These are phyloP conservation scores for Akanthomyces uredinophilus DNA, from an alignment of 2,329 filamentous ascomycete genomes.

Conservation along the genomic window DNA sequence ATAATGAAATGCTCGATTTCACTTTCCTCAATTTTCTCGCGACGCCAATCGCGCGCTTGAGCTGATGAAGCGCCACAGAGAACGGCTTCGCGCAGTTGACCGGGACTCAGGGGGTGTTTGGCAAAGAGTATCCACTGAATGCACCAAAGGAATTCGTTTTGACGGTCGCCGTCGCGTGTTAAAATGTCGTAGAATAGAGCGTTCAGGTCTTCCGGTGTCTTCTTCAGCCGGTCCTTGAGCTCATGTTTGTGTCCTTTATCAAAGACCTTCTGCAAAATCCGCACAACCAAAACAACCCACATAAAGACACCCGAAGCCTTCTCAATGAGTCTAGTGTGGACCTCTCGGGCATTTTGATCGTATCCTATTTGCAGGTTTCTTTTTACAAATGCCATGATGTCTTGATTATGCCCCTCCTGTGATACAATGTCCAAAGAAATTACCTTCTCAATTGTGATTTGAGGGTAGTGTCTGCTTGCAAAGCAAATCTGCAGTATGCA, in stretches of 20 bases:
- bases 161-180: slow-evolving; percentile 37
- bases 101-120: slow-evolving; percentile 32
- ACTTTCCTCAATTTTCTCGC: slow-evolving; percentile 16
- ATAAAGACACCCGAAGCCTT: slow-evolving; percentile 41
- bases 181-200: slow-evolving; percentile 49
- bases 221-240: slow-evolving; percentile 25
- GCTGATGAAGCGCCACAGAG: neutral
- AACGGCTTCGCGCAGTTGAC: slow-evolving; percentile 37
- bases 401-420: slow-evolving; percentile 21
- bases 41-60: slow-evolving; percentile 7
- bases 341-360: fast-evolving
- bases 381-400: slow-evolving; percentile 22
- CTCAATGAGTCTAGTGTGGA: slow-evolving; percentile 23
- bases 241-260: slow-evolving; percentile 21
- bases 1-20: slow-evolving; percentile 31
- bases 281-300: slow-evolving; percentile 36
- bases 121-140: slow-evolving; percentile 50
- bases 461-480: slow-evolving; percentile 45
- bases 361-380: slow-evolving; percentile 7
- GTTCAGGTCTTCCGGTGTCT: slow-evolving; percentile 36
- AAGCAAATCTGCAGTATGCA: slow-evolving; percentile 34
- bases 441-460: slow-evolving; percentile 30
- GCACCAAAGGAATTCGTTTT: slow-evolving; percentile 38
- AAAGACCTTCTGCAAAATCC: slow-evolving; percentile 33
- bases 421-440: slow-evolving; percentile 23